phyloP scores from a whole-genome alignment of 768 basidiomycete species.

The Naematelia encephala region DNA sequence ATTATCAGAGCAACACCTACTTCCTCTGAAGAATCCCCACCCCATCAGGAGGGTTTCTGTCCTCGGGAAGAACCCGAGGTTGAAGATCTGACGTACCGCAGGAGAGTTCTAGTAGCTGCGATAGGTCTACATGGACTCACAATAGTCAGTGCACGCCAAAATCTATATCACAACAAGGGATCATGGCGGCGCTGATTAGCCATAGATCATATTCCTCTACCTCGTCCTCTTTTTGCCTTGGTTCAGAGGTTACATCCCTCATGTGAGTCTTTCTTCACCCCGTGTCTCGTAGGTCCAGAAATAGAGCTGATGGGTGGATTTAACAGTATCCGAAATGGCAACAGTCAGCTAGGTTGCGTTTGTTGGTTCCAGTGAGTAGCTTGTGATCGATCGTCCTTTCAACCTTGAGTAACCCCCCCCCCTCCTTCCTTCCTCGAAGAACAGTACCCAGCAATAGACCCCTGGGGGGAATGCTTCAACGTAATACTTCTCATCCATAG shows the following conservation, averaged over 20 bases:
- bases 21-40: too few relatives aligned
- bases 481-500: too few relatives aligned
- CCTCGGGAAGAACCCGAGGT: not conserved
- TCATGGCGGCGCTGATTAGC: constrained; percentile 5
- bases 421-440: too few relatives aligned
- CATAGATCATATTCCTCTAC: constrained; percentile 48
- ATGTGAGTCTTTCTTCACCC: constrained; percentile 27
- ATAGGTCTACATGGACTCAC: constrained; percentile 34
- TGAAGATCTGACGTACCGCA: constrained; percentile 3
- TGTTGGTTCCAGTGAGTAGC: constrained; percentile 38
- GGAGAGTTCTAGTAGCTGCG: constrained; percentile 27
- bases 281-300: not conserved
- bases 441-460: too few relatives aligned
- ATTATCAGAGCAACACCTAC: too few relatives aligned
- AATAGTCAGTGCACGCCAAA: constrained; percentile 27
- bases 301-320: constrained; percentile 3
- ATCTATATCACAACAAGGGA: not conserved
- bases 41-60: too few relatives aligned
- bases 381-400: not conserved
- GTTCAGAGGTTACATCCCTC: constrained; percentile 45
- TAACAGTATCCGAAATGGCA: constrained; percentile 50
- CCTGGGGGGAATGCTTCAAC: too few relatives aligned
- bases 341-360: constrained; percentile 36
- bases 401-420: not conserved
- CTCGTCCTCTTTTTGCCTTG: constrained; percentile 47